A percentile compares a stretch with the other conserved stretches of the same genome.
phyloP scores from a whole-genome alignment of 768 basidiomycete genomes.

The Boletus barrowsii region DNA sequence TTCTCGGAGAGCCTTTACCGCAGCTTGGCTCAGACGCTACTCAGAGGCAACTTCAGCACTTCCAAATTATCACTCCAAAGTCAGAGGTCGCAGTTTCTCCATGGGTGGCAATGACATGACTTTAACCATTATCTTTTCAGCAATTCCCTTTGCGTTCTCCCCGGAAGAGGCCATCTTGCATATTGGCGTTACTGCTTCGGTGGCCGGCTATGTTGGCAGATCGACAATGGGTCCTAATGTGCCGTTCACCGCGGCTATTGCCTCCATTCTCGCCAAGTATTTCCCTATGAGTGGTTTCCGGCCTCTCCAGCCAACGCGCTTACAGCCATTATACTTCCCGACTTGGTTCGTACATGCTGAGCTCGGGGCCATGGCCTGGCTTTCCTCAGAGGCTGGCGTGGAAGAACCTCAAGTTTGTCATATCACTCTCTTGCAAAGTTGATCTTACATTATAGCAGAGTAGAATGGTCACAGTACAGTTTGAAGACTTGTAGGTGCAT shows the following conservation, averaged over 20 bases:
- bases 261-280: slow-evolving; percentile 35
- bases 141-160: slow-evolving; percentile 50
- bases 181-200: slow-evolving; percentile 34
- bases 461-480: slow-evolving; percentile 32
- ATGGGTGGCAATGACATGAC: not conserved
- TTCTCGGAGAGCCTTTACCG: not conserved
- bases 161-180: slow-evolving; percentile 42
- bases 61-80: slow-evolving; percentile 34
- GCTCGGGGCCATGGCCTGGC: slow-evolving; percentile 37
- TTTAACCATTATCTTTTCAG: slow-evolving; percentile 30
- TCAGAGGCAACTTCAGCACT: slow-evolving; percentile 11
- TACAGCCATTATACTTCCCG: slow-evolving; percentile 58
- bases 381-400: slow-evolving; percentile 20
- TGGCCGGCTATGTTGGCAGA: slow-evolving; percentile 26
- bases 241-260: slow-evolving; percentile 21
- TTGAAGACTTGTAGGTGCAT: slow-evolving; percentile 47
- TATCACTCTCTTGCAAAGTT: slow-evolving; percentile 1
- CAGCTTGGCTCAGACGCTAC: slow-evolving; percentile 15
- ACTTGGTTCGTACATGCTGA: slow-evolving; percentile 61
- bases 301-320: slow-evolving; percentile 42
- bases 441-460: slow-evolving; percentile 24
- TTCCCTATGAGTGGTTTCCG: slow-evolving; percentile 39
- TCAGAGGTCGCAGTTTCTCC: slow-evolving; percentile 34
- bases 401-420: slow-evolving; percentile 24
- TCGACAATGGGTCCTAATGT: slow-evolving; percentile 16